A percentile compares a stretch with the other conserved stretches of the same genome.
These are phyloP conservation scores for Scalesia atractyloides DNA, from an alignment of 129 eudicot species.

Conservation along the genomic window DNA sequence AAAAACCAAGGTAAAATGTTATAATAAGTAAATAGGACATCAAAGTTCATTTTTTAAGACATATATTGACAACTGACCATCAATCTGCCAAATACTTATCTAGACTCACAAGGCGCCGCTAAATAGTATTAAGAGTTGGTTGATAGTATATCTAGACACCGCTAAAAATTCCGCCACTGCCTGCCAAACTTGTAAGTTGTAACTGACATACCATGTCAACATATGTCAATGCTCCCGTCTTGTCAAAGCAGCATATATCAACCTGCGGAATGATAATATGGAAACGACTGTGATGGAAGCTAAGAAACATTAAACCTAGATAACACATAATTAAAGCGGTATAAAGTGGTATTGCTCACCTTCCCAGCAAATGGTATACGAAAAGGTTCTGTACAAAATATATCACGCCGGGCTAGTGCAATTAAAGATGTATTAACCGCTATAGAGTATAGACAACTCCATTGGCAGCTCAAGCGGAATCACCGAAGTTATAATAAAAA, in stretches of 20 bases:
- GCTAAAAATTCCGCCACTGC: background rate
- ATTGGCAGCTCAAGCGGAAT: conserved; percentile 95
- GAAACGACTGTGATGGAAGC: background rate
- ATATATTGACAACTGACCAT: too few species aligned
- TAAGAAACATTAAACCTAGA: background rate
- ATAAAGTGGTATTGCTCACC: conserved; percentile 49
- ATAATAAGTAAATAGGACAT: too few species aligned
- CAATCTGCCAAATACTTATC: too few species aligned
- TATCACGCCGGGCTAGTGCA: conserved; percentile 85
- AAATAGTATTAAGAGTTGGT: too few species aligned
- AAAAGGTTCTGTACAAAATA: conserved; percentile 94
- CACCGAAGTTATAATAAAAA: conserved; percentile 91
- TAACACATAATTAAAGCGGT: conserved; percentile 17
- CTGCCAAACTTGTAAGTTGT: conserved; percentile 19
- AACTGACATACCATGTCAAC: conserved; percentile 90
- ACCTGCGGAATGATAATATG: conserved; percentile 54
- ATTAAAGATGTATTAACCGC: conserved; percentile 71
- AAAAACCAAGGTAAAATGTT: too few species aligned
- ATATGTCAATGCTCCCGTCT: conserved; percentile 93
- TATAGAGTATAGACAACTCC: conserved; percentile 78
- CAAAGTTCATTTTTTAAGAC: too few species aligned
- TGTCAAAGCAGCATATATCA: conserved; percentile 97
- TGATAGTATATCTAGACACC: too few species aligned
- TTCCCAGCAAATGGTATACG: conserved; percentile 99
- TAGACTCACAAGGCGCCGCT: too few species aligned